Evolutionary conservation across 495 filamentous ascomycete species (phyloP).

Genomic region (Aspergillus cavernicola): DNA sequence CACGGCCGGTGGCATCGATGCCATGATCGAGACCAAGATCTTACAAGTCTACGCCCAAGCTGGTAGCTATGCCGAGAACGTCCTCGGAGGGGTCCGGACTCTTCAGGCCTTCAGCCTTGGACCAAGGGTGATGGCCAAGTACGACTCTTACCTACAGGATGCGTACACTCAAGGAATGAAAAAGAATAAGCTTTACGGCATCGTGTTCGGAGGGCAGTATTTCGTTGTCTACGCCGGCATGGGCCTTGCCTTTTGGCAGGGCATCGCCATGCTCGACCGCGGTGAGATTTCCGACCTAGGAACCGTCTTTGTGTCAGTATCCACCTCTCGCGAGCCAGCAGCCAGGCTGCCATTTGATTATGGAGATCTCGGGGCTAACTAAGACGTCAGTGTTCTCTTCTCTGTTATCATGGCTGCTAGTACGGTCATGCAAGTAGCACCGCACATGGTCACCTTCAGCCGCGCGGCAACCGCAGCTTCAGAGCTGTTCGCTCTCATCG

Average conservation of each 20-base stretch:
- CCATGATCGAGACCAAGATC: slow-evolving; percentile 72
- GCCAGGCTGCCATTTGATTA: slow-evolving; percentile 87
- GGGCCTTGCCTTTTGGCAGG: slow-evolving; percentile 92
- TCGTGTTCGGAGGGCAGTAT: slow-evolving; percentile 82
- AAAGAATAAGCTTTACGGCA: slow-evolving; percentile 60
- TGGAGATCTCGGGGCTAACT: slow-evolving; percentile 83
- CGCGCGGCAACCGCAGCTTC: slow-evolving; percentile 33
- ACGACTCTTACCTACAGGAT: no score
- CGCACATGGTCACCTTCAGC: slow-evolving; percentile 24
- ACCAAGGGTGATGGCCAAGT: no score
- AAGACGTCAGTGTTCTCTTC: slow-evolving; percentile 71
- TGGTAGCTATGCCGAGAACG: no score
- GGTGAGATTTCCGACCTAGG: slow-evolving; percentile 51
- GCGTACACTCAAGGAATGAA: no score
- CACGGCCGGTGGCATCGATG: slow-evolving; percentile 64
- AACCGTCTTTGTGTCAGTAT: slow-evolving; percentile 49
- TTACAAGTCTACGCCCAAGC: slow-evolving; percentile 75
- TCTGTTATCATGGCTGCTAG: slow-evolving; percentile 42
- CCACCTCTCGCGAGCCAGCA: slow-evolving; percentile 46
- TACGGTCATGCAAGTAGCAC: slow-evolving; percentile 28
- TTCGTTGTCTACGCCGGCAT: slow-evolving; percentile 81
- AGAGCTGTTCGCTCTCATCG: slow-evolving; percentile 36
- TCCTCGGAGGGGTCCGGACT: no score
- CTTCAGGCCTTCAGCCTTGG: no score
- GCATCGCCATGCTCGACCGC: slow-evolving; percentile 68